Percentiles rank a stretch among this genome's conserved stretches.
These are phyloP conservation scores for Citrullus amarus DNA, from an alignment of 306 rosid genomes.

Conservation along the genomic window DNA sequence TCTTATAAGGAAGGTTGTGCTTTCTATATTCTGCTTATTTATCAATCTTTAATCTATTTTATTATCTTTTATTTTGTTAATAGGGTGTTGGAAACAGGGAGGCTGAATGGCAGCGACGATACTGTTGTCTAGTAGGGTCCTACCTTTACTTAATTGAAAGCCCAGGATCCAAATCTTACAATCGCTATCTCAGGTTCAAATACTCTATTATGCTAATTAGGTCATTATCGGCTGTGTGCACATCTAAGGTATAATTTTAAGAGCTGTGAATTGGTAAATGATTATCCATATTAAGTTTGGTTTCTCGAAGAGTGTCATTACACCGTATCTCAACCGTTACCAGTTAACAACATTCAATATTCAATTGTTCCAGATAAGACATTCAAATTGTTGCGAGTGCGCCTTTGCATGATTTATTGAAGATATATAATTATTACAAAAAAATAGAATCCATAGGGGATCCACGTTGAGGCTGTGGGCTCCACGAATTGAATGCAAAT, in stretches of 20 bases:
- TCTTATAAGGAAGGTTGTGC: conserved; percentile 66
- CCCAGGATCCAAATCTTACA: conserved; percentile 78
- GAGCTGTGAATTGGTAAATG: neutral
- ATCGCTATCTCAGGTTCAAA: conserved; percentile 62
- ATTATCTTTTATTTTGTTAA: conserved; percentile 11
- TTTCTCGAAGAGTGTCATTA: neutral
- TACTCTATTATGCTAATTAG: neutral
- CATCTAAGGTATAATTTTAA: neutral
- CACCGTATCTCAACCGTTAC: neutral
- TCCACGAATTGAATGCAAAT: too few relatives aligned
- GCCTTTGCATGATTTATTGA: too few relatives aligned
- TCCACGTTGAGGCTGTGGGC: too few relatives aligned
- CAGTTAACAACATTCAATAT: too few relatives aligned
- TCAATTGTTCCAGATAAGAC: neutral
- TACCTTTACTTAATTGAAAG: conserved; percentile 78
- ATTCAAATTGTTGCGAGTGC: neutral
- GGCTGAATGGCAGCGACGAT: conserved; percentile 87
- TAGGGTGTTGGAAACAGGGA: conserved; percentile 96
- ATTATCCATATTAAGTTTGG: neutral
- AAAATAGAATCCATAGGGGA: too few relatives aligned
- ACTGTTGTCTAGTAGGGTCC: conserved; percentile 79
- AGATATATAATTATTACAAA: too few relatives aligned
- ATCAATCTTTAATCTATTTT: neutral
- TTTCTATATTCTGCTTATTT: conserved; percentile 6
- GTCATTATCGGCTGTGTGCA: neutral